These are phyloP conservation scores for Saccharomycopsis capsularis DNA, from an alignment of 805 yeast species.

Conservation along the genomic window DNA sequence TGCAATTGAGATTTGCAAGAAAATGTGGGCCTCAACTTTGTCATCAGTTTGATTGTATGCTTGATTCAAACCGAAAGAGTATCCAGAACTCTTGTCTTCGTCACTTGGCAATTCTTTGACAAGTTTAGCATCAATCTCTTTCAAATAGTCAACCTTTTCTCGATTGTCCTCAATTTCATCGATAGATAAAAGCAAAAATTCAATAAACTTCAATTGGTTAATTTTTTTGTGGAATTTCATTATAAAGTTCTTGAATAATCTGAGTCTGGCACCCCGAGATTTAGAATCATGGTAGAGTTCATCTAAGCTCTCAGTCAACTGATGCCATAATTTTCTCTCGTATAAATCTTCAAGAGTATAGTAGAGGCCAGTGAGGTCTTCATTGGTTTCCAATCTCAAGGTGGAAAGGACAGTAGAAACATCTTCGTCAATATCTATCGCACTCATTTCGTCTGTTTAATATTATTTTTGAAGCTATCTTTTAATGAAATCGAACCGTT, in stretches of 20 bases:
- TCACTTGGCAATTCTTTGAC: slow-evolving; percentile 29
- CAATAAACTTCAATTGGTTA: slow-evolving; percentile 72
- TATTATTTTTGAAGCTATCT: too few relatives aligned
- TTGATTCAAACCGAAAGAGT: slow-evolving; percentile 20
- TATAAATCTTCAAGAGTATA: slow-evolving; percentile 64
- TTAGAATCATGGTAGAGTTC: slow-evolving; percentile 53
- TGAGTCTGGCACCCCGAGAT: slow-evolving; percentile 49
- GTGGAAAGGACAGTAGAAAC: slow-evolving; percentile 16
- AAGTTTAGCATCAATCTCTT: slow-evolving; percentile 39
- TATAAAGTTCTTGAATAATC: slow-evolving; percentile 67
- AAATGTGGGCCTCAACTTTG: slow-evolving; percentile 17
- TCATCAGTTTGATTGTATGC: slow-evolving; percentile 19
- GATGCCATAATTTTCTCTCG: slow-evolving; percentile 93
- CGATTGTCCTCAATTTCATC: slow-evolving; percentile 34
- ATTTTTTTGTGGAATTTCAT: slow-evolving; percentile 58
- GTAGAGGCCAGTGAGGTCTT: slow-evolving; percentile 18
- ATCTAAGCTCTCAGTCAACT: slow-evolving; percentile 63
- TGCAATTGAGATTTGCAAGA: slow-evolving; percentile 58
- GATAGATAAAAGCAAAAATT: slow-evolving; percentile 56
- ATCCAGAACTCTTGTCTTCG: slow-evolving; percentile 28
- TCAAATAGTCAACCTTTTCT: slow-evolving; percentile 48
- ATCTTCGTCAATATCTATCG: slow-evolving; percentile 18
- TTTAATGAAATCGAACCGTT: too few relatives aligned
- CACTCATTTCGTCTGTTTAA: slow-evolving; percentile 2
- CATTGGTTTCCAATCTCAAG: slow-evolving; percentile 16